Base-by-base conservation (phyloP, 176 grass and related monocot species). In the Lolium perenne region DNA sequence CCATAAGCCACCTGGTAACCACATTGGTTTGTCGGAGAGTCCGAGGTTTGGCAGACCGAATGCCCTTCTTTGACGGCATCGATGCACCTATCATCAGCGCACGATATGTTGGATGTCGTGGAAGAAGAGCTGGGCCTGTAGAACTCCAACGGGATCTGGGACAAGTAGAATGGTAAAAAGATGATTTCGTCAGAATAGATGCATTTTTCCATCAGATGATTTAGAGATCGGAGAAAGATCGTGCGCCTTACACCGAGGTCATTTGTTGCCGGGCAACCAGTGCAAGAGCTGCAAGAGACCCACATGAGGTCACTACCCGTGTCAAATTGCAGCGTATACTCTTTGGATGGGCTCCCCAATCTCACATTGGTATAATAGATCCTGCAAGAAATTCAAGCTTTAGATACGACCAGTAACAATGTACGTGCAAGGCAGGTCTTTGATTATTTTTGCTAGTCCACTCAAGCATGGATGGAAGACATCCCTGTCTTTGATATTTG, bases 281-380 rank as follows among this genome's bases (percentile, higher is more conserved):
- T n/a, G 45, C 95, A 98, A 38, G 87, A 35, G 72, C 18, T 97
- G 87, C 95, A 97, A 66, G 95, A 68, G 45, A 97, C 91, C 93
- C 95, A 97, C 70, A 97, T 87, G 38, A 97, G 87, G 69, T 97
- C 95, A 81, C 95, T 97, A 23, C 95, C 95, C 5, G 95, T 97
- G 79, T 97, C 95, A 80, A 97, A 93, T 85, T 97, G 95, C 71
- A 97, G 91, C 55, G 90, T 93, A 68, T 89, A 97, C 83, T 95
- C 91, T 59, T 90, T 97, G 4, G 87, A 29, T 10, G 95, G 95
- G 67, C 72, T 97, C 35, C 95, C 95, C 77, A 97, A 78, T 90
- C 85, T 91, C 77, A 97, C 91, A 49, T 74, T 93, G 25, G 91
- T 95, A 79, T 85, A 97, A 55, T 97, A 97, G 13, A 97, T 82